phyloP scores from a whole-genome alignment of 495 filamentous ascomycete genomes.

The Podospora tetraspora region DNA sequence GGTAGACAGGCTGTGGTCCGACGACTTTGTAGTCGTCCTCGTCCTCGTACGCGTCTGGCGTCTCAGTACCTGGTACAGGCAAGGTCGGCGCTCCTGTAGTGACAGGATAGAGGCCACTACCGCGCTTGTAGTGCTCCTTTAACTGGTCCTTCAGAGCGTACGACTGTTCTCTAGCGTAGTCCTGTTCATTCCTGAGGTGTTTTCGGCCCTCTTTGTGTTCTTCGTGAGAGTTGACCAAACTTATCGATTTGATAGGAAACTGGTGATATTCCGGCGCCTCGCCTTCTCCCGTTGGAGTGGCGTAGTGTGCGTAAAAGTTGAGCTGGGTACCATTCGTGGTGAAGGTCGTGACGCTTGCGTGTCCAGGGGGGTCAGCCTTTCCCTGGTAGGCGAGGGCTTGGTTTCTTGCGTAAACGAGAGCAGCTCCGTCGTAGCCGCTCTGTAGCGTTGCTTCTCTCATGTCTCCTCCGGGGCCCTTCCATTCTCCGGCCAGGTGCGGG shows the following conservation, averaged over 20 bases:
- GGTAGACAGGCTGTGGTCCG: conserved; percentile 17
- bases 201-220: conserved; percentile 21
- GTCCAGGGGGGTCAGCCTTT: conserved; percentile 19
- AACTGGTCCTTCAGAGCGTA: conserved; percentile 6
- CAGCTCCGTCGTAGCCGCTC: conserved; percentile 14
- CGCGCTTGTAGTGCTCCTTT: neutral
- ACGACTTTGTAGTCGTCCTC: conserved; percentile 23
- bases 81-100: conserved; percentile 15
- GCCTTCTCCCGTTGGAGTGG: conserved; percentile 18
- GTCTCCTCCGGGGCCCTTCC: conserved; percentile 19
- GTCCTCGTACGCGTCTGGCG: conserved; percentile 19
- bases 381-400: conserved; percentile 1
- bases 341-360: conserved; percentile 28
- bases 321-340: conserved; percentile 26
- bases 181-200: conserved; percentile 24
- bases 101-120: conserved; percentile 16
- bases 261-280: conserved; percentile 27
- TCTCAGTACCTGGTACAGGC: conserved; percentile 22
- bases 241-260: conserved; percentile 22
- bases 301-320: conserved; percentile 28
- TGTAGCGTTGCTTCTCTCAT: conserved; percentile 23
- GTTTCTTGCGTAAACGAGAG: conserved; percentile 2
- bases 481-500: conserved; percentile 28
- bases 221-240: conserved; percentile 18
- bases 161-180: conserved; percentile 24